Evolutionary conservation across 1,284 basidiomycete species (phyloP), one percentile per base, ranked within the genome.

Genomic region (Cutaneotrichosporon spelunceum): DNA sequence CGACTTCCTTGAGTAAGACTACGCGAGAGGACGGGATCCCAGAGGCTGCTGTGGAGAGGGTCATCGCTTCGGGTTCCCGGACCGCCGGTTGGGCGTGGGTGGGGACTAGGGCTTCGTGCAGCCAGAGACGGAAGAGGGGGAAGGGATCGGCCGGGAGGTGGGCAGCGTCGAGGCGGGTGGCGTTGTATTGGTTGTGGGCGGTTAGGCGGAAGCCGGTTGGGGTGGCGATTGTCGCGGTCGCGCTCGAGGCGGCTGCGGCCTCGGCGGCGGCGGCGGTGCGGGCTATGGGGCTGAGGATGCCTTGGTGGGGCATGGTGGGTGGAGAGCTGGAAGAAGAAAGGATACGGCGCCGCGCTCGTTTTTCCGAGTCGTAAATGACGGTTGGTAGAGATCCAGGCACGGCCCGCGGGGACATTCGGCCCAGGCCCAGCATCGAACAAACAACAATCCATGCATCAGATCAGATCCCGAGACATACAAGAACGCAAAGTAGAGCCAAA

Each of bases 1-100:
- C 90, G 70, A 91, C 86, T 71, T 92, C 85, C 78, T 97, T 98
- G 72, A 98, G 87, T 65, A 98, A 86, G 54, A 98, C 93, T 73
- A 92, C 84, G 65, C 94, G 87, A 3, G 89, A 86, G 14, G 91
- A 93, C 19, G 95, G 95, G 62, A 91, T 83, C 50, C 88, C 89
- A 0, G 78, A 65, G 8, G 84, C 85, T 16, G 86, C 85, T 49
- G 93, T 96, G 48, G 88, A 89, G 58, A 97, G 77, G 5, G 87
- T 84, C 86, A 96, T 89, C 9, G 90, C 87, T 76, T 96, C 93
- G 29, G 93, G 91, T 77, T 96, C 92, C 49, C 81, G 78, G 7
- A 94, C 90, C 61, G 57, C 77, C 79, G 63, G 81, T 13, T 68
- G 59, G 34, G 68, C 61, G 2, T 70, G 63, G 14, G 52, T 53